These are phyloP conservation scores for Ophiostoma novo-ulmi DNA, from an alignment of 2,329 filamentous ascomycete genomes.

Conservation along the genomic window DNA sequence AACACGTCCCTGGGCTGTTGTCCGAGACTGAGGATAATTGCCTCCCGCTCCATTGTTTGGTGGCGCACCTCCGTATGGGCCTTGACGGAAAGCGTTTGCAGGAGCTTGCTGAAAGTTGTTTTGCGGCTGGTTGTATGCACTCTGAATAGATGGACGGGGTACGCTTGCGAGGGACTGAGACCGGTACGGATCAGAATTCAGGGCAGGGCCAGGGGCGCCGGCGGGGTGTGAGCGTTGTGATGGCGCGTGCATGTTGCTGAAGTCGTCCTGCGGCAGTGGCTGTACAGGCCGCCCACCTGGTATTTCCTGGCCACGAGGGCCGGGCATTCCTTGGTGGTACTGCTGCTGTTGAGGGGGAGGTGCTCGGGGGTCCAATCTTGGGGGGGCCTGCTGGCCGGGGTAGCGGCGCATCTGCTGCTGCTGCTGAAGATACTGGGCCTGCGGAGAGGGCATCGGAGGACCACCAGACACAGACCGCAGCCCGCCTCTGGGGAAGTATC, in stretches of 20 bases:
- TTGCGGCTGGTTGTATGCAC: constrained; percentile 60
- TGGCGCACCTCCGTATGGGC: constrained; percentile 49
- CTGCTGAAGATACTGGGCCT: constrained; percentile 46
- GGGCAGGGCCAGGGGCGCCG: constrained; percentile 47
- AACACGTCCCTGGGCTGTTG: constrained; percentile 83
- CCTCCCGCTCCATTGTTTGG: constrained; percentile 39
- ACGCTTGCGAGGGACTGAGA: constrained; percentile 86
- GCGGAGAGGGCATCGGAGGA: constrained; percentile 41
- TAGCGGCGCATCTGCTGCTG: constrained; percentile 45
- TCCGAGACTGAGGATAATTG: constrained; percentile 54
- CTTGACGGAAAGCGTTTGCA: constrained; percentile 71
- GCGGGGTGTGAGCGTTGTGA: constrained; percentile 46
- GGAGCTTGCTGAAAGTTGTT: constrained; percentile 59
- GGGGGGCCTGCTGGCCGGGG: constrained; percentile 36
- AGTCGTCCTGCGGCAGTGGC: constrained; percentile 35
- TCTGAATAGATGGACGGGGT: constrained; percentile 51
- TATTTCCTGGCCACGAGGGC: neutral
- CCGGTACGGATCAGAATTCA: constrained; percentile 80
- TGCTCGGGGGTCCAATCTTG: constrained; percentile 54
- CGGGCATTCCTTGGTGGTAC: neutral
- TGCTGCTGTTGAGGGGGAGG: constrained; percentile 42
- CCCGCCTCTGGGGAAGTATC: constrained; percentile 45
- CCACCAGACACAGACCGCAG: constrained; percentile 50
- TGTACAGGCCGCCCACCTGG: constrained; percentile 29
- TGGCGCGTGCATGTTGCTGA: constrained; percentile 41